Percentiles rank a stretch among this genome's conserved stretches.
These are phyloP conservation scores for Lyophyllum atratum DNA, from an alignment of 768 basidiomycete species.

Conservation along the genomic window DNA sequence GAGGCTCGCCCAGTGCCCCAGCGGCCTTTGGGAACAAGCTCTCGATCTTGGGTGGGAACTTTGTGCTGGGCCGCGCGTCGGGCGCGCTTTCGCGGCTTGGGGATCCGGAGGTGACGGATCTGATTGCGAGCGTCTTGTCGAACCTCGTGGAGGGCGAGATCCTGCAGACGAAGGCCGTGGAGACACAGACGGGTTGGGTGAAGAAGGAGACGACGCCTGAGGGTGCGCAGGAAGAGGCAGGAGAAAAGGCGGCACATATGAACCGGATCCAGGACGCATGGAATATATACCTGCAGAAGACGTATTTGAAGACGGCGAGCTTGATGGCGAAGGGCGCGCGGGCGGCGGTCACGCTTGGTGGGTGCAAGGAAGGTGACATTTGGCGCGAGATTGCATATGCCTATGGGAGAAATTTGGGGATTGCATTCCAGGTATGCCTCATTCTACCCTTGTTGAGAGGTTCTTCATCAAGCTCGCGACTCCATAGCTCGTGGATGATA, in stretches of 20 bases:
- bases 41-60: slow-evolving; percentile 87
- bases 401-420: slow-evolving; percentile 90
- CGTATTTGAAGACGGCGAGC: slow-evolving; percentile 92
- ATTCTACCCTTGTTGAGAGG: background rate
- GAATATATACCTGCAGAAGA: slow-evolving; percentile 88
- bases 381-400: slow-evolving; percentile 97
- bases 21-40: slow-evolving; percentile 86
- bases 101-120: slow-evolving; percentile 81
- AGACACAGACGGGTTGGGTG: slow-evolving; percentile 24
- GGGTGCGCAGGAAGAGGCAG: slow-evolving; percentile 11
- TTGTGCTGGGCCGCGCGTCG: slow-evolving; percentile 84
- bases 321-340: slow-evolving; percentile 91
- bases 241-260: slow-evolving; percentile 24
- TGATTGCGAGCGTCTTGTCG: slow-evolving; percentile 83
- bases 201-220: slow-evolving; percentile 12
- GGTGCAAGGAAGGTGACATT: slow-evolving; percentile 77
- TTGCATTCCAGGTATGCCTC: slow-evolving; percentile 85
- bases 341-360: slow-evolving; percentile 87
- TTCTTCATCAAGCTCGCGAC: background rate
- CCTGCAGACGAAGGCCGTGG: slow-evolving; percentile 71
- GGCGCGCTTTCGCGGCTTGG: slow-evolving; percentile 82
- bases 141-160: slow-evolving; percentile 96
- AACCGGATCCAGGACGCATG: slow-evolving; percentile 48
- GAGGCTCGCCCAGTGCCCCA: slow-evolving; percentile 79
- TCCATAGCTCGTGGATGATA: slow-evolving; percentile 88